Evolutionary conservation across 495 filamentous ascomycete genomes (phyloP), one percentile per base, ranked within the genome.

Genomic region (Penicillium tannophilum): DNA sequence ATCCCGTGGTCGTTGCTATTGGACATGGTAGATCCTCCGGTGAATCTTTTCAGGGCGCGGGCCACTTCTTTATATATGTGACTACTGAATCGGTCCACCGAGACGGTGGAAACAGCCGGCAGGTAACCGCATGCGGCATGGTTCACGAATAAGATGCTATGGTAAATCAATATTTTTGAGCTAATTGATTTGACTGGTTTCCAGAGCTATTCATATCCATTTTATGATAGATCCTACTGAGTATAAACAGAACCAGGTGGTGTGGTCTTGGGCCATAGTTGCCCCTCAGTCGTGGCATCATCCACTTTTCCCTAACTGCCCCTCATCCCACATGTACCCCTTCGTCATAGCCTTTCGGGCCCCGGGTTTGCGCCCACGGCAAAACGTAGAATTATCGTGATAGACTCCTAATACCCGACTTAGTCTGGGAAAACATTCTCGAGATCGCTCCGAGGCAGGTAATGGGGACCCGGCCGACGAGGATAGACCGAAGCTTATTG

Each of bases 351-450:
- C 41, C 36, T 58, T 41, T 39, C 30, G 49, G 30, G 20, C 16
- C 12, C 30, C 53, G 53, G 53, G 43, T 44, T 44, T n/a, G 6
- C 19, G 10, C 19, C 7, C 20, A 41, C 14, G 16, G 47, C 52
- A 45, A 9, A 54, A 16, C 35, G 39, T 44, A 42, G 35, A 49
- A 60, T 46, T 49, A 39, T 55, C 58, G 58, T 54, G 43, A 47
- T 6, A 28, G 47, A 53, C 56, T 56, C 26, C 39, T 11, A 23
- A n/a, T 19, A 19, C 49, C 52, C 52, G 52, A 44, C 11, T 36
- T n/a, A 16, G 28, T 42, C 31, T 52, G 69, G 69, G 54, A 71
- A 69, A 72, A 67, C 36, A 69, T 73, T 76, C 69, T 65, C 48
- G 66, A 72, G 72, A 39, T 68, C 39, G 39, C 39, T 41, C 61